Base-by-base conservation (phyloP, 345 rosid genomes). In the Leavenworthia alabamica region DNA sequence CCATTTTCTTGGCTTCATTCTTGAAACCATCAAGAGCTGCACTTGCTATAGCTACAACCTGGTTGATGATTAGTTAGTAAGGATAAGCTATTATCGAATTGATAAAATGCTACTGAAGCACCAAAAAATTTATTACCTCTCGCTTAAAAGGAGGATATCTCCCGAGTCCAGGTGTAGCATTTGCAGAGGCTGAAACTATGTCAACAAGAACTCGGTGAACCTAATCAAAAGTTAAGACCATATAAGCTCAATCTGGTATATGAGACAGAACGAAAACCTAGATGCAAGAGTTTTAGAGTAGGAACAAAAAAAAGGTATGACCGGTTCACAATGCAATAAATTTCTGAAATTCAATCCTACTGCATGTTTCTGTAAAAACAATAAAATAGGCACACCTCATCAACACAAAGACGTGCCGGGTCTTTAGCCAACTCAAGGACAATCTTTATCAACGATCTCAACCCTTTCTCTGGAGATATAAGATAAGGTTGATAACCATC, bases 71-170 rank as follows among this genome's bases (percentile, higher is more conserved):
- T 37, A 43, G 46, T 64, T 36, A 58, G 20, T 5, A 23, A 8
- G 44, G 60, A 63, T 16, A 27, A 58, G 15, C 36, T 56, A 10
- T 35, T 6, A 50, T 27, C 4, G 4, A 24, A 44, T 32, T 51
- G 41, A 13, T 26, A 10, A 48, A 32, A 40, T 19, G 46, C n/a
- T 20, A 40, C 23, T n/a, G 44, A 47, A 49, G 28, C 22, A 71
- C 26, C 32, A 36, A 35, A 37, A 3, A 7, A 48, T 19, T 43
- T 35, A 59, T 50, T 75, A 87, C 97, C 90, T 90, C 95, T 87
- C 99, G 77, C 83, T 88, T 94, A 46, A 90, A 90, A 56, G 97
- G 86, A 70, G 97, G 95, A 77, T 94, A 94, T 78, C 97, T 88
- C 67, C 97, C 99, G 27, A 94, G 95, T 64, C 97, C 99, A 60